Percentiles rank a stretch among this genome's conserved stretches.
phyloP scores from a whole-genome alignment of 2,329 filamentous ascomycete species.

The Chalaropsis ovoidea region DNA sequence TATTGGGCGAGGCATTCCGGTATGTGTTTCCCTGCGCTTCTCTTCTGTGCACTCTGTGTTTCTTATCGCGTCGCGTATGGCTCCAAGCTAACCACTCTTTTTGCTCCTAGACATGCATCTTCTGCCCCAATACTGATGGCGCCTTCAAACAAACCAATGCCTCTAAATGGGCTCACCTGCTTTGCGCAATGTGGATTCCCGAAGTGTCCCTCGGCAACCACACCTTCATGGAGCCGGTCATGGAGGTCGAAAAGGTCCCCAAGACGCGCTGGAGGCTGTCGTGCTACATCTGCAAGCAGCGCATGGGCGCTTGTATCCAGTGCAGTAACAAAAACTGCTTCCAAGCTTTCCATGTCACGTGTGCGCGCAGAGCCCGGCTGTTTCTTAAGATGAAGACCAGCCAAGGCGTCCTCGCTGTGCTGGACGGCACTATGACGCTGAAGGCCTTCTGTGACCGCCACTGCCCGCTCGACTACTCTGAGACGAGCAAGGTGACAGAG shows the following conservation, averaged over 20 bases:
- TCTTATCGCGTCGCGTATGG: not conserved
- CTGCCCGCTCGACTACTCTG: conserved; percentile 76
- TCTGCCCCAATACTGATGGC: conserved; percentile 93
- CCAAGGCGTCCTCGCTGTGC: conserved; percentile 64
- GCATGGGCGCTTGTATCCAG: conserved; percentile 97
- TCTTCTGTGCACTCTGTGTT: not conserved
- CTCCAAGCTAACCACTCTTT: conserved; percentile 13
- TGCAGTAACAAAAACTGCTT: conserved; percentile 97
- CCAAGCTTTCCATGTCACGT: conserved; percentile 94
- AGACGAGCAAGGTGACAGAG: conserved; percentile 71
- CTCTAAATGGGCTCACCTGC: conserved; percentile 90
- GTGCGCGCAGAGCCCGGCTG: conserved; percentile 74
- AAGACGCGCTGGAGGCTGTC: conserved; percentile 85
- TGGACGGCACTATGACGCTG: conserved; percentile 68
- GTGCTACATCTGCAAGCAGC: conserved; percentile 95
- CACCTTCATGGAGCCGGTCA: conserved; percentile 96
- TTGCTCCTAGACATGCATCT: conserved; percentile 67
- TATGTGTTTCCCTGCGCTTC: conserved; percentile 36
- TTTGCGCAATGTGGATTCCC: conserved; percentile 97
- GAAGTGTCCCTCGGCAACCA: conserved; percentile 92
- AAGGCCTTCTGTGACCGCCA: conserved; percentile 97
- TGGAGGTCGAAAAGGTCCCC: conserved; percentile 95
- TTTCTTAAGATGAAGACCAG: conserved; percentile 96
- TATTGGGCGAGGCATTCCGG: conserved; percentile 80
- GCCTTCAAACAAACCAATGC: conserved; percentile 97